Base-by-base conservation (phyloP, 352 stramenopile species). In the Phytophthora ramorum region DNA sequence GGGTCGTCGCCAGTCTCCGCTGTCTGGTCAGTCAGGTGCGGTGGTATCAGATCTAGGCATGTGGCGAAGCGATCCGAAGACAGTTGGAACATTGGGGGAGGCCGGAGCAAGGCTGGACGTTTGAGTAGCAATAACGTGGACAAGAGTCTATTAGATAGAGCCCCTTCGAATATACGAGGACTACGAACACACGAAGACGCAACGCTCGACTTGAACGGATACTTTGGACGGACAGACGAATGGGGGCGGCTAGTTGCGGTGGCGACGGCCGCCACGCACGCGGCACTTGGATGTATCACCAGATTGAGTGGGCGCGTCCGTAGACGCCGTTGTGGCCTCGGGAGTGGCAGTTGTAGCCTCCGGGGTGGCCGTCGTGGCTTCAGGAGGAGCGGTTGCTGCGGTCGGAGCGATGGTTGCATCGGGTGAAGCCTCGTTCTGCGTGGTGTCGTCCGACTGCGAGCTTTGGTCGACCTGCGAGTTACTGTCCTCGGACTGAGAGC, bases 201-300 rank as follows among this genome's bases (percentile, higher is more conserved):
- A 34, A 65, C 46, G 65, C 51, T 60, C 28, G 47, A 69, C 66
- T 51, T 38, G 44, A 66, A 70, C 53, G 22, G 49, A 60, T 66
- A 75, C 61, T 52, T 28, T 51, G 19, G 37, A 53, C 47, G 10
- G n/a, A 54, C 59, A 68, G 49, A 61, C 30, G 47, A 35, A 50
- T 26, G 9, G 6, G 17, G 26, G 26, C 26, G 26, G 8, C 37
- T 63, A 68, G 40, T 71, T 71, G 24, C 63, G 58, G n/a, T 63
- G 66, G 45, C 45, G 54, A 49, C 41, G 48, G n/a, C 54, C 35
- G 53, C 22, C 22, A 24, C 51, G 49, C 48, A 75, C 50, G 22
- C 38, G 63, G 50, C 62, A 75, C 55, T 71, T 75, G 38, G 66
- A 67, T 17, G 61, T 71, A 46, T 71, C 44, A 22, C 45, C 38